Percentiles rank a stretch among this genome's conserved stretches.
phyloP scores from a whole-genome alignment of 2,329 filamentous ascomycete species.

The Alternaria novae-zelandiae region DNA sequence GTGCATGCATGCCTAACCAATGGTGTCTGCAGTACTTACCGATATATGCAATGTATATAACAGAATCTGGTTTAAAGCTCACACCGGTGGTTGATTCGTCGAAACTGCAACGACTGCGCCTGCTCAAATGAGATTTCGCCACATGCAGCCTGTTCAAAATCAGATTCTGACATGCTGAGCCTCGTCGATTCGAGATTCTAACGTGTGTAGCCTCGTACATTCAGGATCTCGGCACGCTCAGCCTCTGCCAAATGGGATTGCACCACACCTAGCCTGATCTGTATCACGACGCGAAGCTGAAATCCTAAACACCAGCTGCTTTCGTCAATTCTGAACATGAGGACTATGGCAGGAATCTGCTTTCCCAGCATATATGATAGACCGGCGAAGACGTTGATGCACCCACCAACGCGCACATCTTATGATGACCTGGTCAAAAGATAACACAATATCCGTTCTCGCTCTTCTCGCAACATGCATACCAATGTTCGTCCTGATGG shows the following conservation, averaged over 20 bases:
- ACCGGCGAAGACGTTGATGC: background rate
- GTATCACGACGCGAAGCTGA: background rate
- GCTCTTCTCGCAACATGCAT: background rate
- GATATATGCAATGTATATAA: background rate
- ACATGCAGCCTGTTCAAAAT: fast-evolving
- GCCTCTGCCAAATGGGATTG: background rate
- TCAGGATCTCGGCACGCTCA: fast-evolving
- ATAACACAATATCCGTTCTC: background rate
- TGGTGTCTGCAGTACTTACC: background rate
- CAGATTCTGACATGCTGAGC: background rate
- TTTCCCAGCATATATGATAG: background rate
- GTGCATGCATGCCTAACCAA: background rate
- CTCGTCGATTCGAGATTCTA: background rate
- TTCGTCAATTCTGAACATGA: background rate
- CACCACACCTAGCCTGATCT: background rate
- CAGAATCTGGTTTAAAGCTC: background rate
- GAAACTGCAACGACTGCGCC: background rate
- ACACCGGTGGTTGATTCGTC: background rate
- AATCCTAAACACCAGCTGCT: too few relatives aligned
- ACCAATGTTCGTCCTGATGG: background rate
- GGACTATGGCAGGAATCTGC: background rate
- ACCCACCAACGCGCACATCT: background rate
- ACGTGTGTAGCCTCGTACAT: too few relatives aligned
- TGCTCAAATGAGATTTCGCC: background rate
- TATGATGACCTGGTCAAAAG: background rate